Evolutionary conservation across 148 eudicot genomes (phyloP), one percentile per base, ranked within the genome.

Genomic region (Vaccinium macrocarpon): DNA sequence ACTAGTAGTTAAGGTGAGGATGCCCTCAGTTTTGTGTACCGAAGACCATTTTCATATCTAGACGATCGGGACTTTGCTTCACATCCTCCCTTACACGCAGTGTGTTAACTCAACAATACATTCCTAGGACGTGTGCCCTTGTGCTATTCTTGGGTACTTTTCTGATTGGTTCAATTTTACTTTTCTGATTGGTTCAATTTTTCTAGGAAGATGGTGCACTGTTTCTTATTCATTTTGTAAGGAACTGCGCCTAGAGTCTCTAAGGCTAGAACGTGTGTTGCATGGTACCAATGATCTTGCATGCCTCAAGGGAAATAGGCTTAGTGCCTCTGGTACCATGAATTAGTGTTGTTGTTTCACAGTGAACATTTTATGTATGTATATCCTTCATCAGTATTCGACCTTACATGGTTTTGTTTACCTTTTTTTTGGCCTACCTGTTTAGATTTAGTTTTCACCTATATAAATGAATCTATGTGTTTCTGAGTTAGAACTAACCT

Each of bases 401-500:
- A 81, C 12, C 49, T 61, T 6, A 56, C 48, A 42, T 18, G 0
- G 16, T 25, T 46, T 46, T 5, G 4, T 42, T 46, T 18, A 61
- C 42, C 29, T 80, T 80, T 66, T 61, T 10, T 8, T 35, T 35
- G 21, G 73, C 73, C 50, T 48, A 32, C 35, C 50, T n/a, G 73
- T 48, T 64, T 27, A 81, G 3, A 81, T 81, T 80, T 50, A 66
- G 76, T 2, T 46, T 12, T 35, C 38, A 42, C 23, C 13, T 68
- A 19, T 66, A 51, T 42, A 64, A 62, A 46, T 64, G 75, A 52
- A 62, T 62, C 19, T 62, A 48, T 15, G 13, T 62, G 46, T 55
- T 68, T 15, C 59, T 25, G 52, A 49, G n/a, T 68, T 68, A 35
- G 71, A 18, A 2, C 32, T 85, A 72, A 90, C 18, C 78, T 50